Conservation (phyloP, 2,329 filamentous ascomycete species). For the Pseudogymnoascus sp. region DNA sequence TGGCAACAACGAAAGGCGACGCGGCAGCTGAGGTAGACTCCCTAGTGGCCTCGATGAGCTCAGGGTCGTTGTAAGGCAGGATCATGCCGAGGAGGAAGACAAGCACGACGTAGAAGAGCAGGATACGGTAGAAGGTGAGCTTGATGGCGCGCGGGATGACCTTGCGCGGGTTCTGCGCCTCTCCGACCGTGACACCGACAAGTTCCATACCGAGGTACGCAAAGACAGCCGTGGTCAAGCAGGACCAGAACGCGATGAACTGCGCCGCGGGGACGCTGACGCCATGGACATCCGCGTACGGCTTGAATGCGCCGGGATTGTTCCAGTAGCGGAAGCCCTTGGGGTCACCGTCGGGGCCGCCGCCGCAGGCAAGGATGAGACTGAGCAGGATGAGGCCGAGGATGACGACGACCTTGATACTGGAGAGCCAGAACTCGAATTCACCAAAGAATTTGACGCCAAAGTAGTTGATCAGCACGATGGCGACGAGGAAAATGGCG, state of each 20-base stretch:
- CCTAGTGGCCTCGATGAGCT: slow-evolving; percentile 38
- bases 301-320: slow-evolving; percentile 33
- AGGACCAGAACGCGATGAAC: slow-evolving; percentile 51
- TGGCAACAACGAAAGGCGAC: slow-evolving; percentile 47
- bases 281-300: slow-evolving; percentile 32
- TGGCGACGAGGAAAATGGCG: slow-evolving; percentile 55
- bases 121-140: slow-evolving; percentile 53
- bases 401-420: slow-evolving; percentile 61
- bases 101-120: slow-evolving; percentile 55
- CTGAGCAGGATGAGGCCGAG: slow-evolving; percentile 57
- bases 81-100: slow-evolving; percentile 54
- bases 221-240: slow-evolving; percentile 45
- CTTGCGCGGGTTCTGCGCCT: slow-evolving; percentile 54
- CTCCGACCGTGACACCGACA: slow-evolving; percentile 53
- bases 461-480: slow-evolving; percentile 60
- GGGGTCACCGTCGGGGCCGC: slow-evolving; percentile 48
- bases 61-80: slow-evolving; percentile 55
- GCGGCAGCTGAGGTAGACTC: slow-evolving; percentile 35
- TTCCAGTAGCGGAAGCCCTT: slow-evolving; percentile 45
- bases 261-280: slow-evolving; percentile 38
- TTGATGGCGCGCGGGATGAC: slow-evolving; percentile 59
- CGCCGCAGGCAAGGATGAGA: slow-evolving; percentile 55
- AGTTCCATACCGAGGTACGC: slow-evolving; percentile 57
- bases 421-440: slow-evolving; percentile 52
- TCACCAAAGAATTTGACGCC: slow-evolving; percentile 28